Conservation (phyloP, 352 stramenopile species). For the Phytophthora megakarya region DNA sequence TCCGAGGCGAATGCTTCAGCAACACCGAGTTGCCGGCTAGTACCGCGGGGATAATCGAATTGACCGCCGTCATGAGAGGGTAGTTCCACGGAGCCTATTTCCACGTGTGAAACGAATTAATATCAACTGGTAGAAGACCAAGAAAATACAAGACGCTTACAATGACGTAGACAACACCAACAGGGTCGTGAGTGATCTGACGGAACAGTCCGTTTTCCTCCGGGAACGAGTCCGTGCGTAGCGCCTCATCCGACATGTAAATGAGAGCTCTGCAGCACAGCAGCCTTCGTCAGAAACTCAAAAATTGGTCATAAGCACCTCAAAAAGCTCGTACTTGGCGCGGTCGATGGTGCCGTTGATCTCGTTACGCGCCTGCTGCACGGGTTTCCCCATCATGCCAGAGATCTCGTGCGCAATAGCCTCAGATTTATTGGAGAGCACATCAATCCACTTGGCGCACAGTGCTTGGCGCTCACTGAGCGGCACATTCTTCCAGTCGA, state of each 20-base stretch:
- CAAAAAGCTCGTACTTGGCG: constrained; percentile 45
- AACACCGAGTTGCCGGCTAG: constrained; percentile 82
- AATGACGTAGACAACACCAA: constrained; percentile 86
- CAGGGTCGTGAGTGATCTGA: constrained; percentile 80
- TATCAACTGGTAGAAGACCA: constrained; percentile 4
- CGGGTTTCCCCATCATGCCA: constrained; percentile 84
- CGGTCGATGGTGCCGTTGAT: constrained; percentile 72
- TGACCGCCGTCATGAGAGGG: constrained; percentile 86
- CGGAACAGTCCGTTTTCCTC: constrained; percentile 73
- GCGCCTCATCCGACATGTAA: constrained; percentile 65
- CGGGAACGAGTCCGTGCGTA: constrained; percentile 66
- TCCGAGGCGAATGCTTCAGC: constrained; percentile 82
- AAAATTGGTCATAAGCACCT: background rate
- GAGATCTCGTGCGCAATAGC: constrained; percentile 78
- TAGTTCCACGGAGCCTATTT: constrained; percentile 84
- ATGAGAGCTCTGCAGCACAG: constrained; percentile 56
- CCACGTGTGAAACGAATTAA: background rate
- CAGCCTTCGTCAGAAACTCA: constrained; percentile 2
- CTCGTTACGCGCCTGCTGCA: constrained; percentile 78
- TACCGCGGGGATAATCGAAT: constrained; percentile 84
- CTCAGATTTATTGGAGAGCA: constrained; percentile 59
- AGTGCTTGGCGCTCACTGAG: constrained; percentile 64
- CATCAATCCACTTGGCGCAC: constrained; percentile 68
- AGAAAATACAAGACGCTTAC: constrained; percentile 41
- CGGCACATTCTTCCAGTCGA: constrained; percentile 60